Base-by-base conservation (phyloP, 257 asterid species). In the Avicennia marina region DNA sequence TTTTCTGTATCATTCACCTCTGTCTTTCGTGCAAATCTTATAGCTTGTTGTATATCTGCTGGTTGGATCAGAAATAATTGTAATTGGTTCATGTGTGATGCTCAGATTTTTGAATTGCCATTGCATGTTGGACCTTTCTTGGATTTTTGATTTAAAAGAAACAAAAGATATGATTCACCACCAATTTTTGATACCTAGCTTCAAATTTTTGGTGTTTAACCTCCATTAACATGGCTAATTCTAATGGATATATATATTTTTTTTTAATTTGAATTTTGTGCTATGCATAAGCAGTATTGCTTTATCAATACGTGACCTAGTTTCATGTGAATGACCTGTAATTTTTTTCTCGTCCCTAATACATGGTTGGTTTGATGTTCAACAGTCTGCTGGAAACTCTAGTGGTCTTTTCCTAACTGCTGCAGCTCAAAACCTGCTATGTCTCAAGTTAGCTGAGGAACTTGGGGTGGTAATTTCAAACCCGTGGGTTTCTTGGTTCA, bases 401-500 rank as follows among this genome's bases (percentile, higher is more conserved):
- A 90, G 96, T 78, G 98, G 84, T 56, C 98, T 90, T 81, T 90
- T 87, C 89, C 94, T 87, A 64, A 90, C 98, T 72, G 98, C 98
- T 55, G 98, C 98, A 70, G 98, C 98, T 68, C 98, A 90, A 81
- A 90, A 90, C 64, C 81, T 90, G 69, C 87, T 90, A 17, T 90
- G 98, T 73, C 95, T 90, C 55, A 90, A 90, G 74, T 79, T 90
- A 45, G 98, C 96, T 16, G 96, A 90, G 90, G 98, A 76, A 77
- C 91, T 90, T 62, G 98, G 98, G 75, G 95, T 90, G 39, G 80
- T 82, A 45, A 75, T 87, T 24, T 63, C 91, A 11, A 87, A 58
- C 78, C 94, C 98, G 56, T 90, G 98, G 96, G 79, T 87, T 66
- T 58, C 89, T 69, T 90, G 98, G 98, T 90, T 90, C 85, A 87